These are phyloP conservation scores for Cyberlindnera japonica DNA, from an alignment of 805 yeast species.

Conservation along the genomic window DNA sequence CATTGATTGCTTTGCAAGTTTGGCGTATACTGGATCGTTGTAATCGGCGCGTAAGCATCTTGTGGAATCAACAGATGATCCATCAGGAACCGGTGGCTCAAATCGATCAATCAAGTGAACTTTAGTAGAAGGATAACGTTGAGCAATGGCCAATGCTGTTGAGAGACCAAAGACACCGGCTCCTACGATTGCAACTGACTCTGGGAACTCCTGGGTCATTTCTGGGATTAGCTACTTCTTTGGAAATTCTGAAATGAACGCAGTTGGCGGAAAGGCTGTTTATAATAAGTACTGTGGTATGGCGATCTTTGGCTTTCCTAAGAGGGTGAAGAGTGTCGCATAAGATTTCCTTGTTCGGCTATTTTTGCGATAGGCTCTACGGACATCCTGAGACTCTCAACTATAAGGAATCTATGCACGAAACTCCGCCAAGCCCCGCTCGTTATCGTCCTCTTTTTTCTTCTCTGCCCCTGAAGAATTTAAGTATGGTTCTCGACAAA, in stretches of 20 bases:
- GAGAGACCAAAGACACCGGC: constrained; percentile 49
- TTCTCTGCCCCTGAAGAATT: no score
- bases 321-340: no score
- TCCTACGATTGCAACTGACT: constrained; percentile 39
- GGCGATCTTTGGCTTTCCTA: no score
- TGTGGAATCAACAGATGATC: constrained; percentile 18
- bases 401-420: no score
- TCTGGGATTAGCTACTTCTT: not conserved
- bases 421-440: no score
- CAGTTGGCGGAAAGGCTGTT: not conserved
- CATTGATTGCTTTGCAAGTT: constrained; percentile 12
- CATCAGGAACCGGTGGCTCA: constrained; percentile 20
- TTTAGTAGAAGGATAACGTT: constrained; percentile 10
- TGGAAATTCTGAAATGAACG: not conserved
- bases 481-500: no score
- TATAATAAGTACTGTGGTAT: not conserved
- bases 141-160: constrained; percentile 31
- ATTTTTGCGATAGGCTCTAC: no score
- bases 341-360: no score
- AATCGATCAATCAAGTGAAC: constrained; percentile 15
- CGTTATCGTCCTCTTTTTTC: no score
- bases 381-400: no score
- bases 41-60: constrained; percentile 17
- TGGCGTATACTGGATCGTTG: constrained; percentile 9
- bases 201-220: constrained; percentile 4